Percentiles rank a stretch among this genome's conserved stretches.
Evolutionary conservation across 371 early-diverging fungal species (phyloP).

Genomic region (Syncephalis fuscata): DNA sequence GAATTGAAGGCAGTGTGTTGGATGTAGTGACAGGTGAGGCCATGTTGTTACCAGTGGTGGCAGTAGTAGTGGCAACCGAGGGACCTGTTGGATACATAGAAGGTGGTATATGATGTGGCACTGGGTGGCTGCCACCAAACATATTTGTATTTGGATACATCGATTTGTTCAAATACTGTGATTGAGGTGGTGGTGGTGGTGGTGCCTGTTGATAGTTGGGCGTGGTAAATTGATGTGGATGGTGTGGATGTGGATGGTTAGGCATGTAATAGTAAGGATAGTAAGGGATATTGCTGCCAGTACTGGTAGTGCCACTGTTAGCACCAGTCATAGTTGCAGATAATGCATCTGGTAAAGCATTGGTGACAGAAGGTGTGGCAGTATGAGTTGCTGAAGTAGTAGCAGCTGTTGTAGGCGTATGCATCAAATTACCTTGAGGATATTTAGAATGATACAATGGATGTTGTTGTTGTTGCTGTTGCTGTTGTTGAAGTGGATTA

Average conservation of each 20-base stretch:
- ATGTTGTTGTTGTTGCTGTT: constrained; percentile 9
- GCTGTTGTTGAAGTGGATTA: constrained; percentile 9
- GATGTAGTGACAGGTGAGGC: neutral
- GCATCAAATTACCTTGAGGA: constrained; percentile 12
- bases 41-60: neutral
- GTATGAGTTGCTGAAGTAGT: constrained; percentile 3
- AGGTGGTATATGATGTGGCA: constrained; percentile 1
- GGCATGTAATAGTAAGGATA: constrained; percentile 59
- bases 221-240: constrained; percentile 37
- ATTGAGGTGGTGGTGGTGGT: constrained; percentile 61
- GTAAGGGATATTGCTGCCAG: constrained; percentile 24
- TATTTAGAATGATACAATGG: constrained; percentile 9
- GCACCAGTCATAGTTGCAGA: too few species aligned
- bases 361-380: constrained; percentile 6
- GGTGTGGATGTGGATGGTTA: constrained; percentile 33
- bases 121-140: neutral
- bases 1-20: neutral
- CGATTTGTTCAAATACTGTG: neutral
- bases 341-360: too few species aligned
- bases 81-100: constrained; percentile 4
- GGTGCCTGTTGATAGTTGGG: constrained; percentile 66
- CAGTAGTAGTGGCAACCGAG: constrained; percentile 5
- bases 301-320: constrained; percentile 15
- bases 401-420: constrained; percentile 13
- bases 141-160: too few species aligned